Base-by-base conservation (phyloP, 2,329 filamentous ascomycete species). In the Trichoderma sp. region DNA sequence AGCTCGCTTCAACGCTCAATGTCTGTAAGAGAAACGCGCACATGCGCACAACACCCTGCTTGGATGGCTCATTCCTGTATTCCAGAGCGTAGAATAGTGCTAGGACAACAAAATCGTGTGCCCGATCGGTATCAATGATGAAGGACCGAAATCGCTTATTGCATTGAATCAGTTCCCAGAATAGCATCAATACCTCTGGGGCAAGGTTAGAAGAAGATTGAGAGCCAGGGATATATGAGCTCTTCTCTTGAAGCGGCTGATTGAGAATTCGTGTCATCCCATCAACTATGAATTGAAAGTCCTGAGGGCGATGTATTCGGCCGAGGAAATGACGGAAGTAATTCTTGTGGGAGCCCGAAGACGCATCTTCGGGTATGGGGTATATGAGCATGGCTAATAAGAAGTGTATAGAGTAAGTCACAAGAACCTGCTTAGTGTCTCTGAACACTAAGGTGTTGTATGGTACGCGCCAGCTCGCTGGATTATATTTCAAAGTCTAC, bases 21-120 rank as follows among this genome's bases (percentile, higher is more conserved):
- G 96, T 98, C 82, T 99, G 96, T 53, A 99, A 84, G 57, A 98
- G 87, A 80, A 99, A 98, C n/a, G 97, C 91, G 81, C 96, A 98
- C 94, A 98, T 98, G 70, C 96, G 89, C 30, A 98, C 93, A 1
- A 98, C 87, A 1, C 96, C 96, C 81, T 98, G 95, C 80, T 95
- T 97, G 1, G 94, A 90, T 24, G 92, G 85, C 78, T 98, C 95
- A 56, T 90, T 89, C 78, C 94, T 94, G 81, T 96, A 92, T 79
- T 97, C 94, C 61, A 97, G 89, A 5, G 95, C 94, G 80, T 98
- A 98, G 82, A 97, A 99, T 4, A 98, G 84, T 53, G 97, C 90
- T 24, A 98, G 85, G 14, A 98, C 89, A 66, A 98, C 87, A 81
- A 98, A 98, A 80, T 99, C 96, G 78, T 98, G 93, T 0, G 93